A percentile compares a stretch with the other conserved stretches of the same genome.
Evolutionary conservation across 1,284 basidiomycete genomes (phyloP).

Genomic region (Omphalotus olearius): DNA sequence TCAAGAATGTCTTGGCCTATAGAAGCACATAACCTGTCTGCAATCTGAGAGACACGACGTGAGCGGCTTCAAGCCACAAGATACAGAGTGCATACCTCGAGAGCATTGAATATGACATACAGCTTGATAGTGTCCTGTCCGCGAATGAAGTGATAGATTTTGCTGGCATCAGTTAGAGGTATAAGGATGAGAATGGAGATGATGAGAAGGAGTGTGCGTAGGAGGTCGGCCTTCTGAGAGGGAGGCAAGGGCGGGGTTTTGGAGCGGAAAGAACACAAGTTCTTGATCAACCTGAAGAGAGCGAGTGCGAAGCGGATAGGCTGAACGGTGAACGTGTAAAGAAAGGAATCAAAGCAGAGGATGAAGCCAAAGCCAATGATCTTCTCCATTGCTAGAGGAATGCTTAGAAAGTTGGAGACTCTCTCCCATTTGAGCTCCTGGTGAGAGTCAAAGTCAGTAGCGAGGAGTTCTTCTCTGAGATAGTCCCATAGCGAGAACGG

Average conservation of each 20-base stretch:
- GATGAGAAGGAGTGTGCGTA: slow-evolving; percentile 77
- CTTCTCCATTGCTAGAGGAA: slow-evolving; percentile 95
- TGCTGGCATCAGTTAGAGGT: slow-evolving; percentile 90
- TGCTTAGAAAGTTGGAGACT: slow-evolving; percentile 95
- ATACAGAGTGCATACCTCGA: slow-evolving; percentile 62
- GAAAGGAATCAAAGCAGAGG: slow-evolving; percentile 94
- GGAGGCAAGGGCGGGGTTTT: slow-evolving; percentile 62
- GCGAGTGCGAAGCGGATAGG: slow-evolving; percentile 86
- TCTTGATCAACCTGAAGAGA: slow-evolving; percentile 50
- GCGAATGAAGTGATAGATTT: slow-evolving; percentile 98
- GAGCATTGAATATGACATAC: slow-evolving; percentile 98
- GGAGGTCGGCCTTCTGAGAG: slow-evolving; percentile 89
- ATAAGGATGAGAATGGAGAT: slow-evolving; percentile 75
- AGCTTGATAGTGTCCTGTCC: slow-evolving; percentile 99
- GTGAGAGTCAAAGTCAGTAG: slow-evolving; percentile 89
- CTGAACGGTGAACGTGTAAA: slow-evolving; percentile 97
- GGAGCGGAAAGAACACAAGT: slow-evolving; percentile 38
- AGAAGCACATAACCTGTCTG: slow-evolving; percentile 90
- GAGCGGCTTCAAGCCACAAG: neutral
- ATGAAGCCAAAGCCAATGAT: slow-evolving; percentile 92
- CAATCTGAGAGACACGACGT: slow-evolving; percentile 61
- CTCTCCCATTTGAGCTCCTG: slow-evolving; percentile 95
- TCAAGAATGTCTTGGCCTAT: slow-evolving; percentile 98
- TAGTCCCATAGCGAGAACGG: slow-evolving; percentile 92
- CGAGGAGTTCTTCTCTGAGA: slow-evolving; percentile 80